These are phyloP conservation scores for Angomonas deanei DNA, from an alignment of 208 protist species.

Conservation along the genomic window DNA sequence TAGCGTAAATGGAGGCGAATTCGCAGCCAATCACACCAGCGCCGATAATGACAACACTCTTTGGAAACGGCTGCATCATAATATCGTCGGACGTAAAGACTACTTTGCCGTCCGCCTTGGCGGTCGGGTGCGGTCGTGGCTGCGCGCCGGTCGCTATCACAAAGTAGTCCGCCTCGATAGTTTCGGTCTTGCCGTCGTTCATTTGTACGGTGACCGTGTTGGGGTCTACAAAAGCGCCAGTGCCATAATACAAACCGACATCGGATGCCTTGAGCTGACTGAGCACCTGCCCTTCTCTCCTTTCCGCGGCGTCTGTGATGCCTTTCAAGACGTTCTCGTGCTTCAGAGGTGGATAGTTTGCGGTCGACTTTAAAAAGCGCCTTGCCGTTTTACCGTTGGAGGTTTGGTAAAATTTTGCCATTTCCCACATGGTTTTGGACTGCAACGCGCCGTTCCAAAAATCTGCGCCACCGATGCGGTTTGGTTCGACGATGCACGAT, in stretches of 20 bases:
- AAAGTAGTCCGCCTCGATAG: conserved; percentile 80
- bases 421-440: conserved; percentile 90
- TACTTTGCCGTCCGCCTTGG: conserved; percentile 66
- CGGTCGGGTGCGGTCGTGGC: conserved; percentile 69
- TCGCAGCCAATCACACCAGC: conserved; percentile 91
- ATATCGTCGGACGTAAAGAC: conserved; percentile 90
- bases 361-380: conserved; percentile 48
- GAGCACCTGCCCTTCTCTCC: conserved; percentile 62
- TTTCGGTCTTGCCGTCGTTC: conserved; percentile 28
- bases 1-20: conserved; percentile 89
- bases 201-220: conserved; percentile 37
- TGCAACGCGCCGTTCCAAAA: conserved; percentile 89
- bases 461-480: conserved; percentile 78
- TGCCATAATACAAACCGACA: conserved; percentile 43
- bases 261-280: conserved; percentile 43
- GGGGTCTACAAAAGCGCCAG: conserved; percentile 47
- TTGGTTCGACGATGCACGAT: conserved; percentile 73
- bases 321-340: conserved; percentile 54
- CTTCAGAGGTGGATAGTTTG: conserved; percentile 47
- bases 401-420: conserved; percentile 76
- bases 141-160: conserved; percentile 79
- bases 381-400: conserved; percentile 35
- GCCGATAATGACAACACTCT: conserved; percentile 88
- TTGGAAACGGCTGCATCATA: conserved; percentile 77
- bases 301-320: conserved; percentile 51